Base-by-base conservation (phyloP, 2,329 filamentous ascomycete species). In the Talaromyces sp. region DNA sequence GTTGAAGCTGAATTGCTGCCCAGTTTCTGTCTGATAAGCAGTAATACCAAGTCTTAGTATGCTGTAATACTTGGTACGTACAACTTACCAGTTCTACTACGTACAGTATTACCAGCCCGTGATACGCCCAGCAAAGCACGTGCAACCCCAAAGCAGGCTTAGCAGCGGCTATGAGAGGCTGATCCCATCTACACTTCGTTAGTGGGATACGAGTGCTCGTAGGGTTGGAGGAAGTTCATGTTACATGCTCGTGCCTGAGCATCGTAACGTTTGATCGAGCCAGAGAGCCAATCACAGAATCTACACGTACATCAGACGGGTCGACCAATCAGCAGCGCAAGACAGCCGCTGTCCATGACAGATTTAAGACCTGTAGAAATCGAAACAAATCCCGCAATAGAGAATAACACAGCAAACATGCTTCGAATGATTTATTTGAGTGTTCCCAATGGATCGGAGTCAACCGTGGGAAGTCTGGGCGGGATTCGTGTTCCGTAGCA, bases 181-280 rank as follows among this genome's bases (percentile, higher is more conserved):
- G 52, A 37, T 56, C 52, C 39, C 33, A 56, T 54, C 50, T 24
- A n/a, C 31, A 35, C 19, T 47, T 2, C 45, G 11, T 22, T 49
- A 24, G 45, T 14, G 6, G n/a, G 1, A 11, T 22, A 22, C 43
- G 33, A 10, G 22, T 22, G 9, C 9, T 22, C 19, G 22, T 22
- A 47, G 19, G 45, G 19, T 14, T 47, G 6, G 45, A 47, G 45
- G 24, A 50, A 52, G 49, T 31, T 52, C 14, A 56, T 56, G 52
- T 37, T 56, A 56, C 52, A 54, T 61, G 59, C 47, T 62, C 60
- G 60, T 62, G 47, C 33, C 60, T 62, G 47, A 62, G 39, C 37
- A 52, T 54, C 47, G 33, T 22, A 24, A 56, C 10, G 52, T 22
- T 11, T 56, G 52, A 37, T 39, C n/a, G 13, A 27, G 45, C 27